phyloP scores from a whole-genome alignment of 129 eudicot species.

The Flaveria sonorensis region DNA sequence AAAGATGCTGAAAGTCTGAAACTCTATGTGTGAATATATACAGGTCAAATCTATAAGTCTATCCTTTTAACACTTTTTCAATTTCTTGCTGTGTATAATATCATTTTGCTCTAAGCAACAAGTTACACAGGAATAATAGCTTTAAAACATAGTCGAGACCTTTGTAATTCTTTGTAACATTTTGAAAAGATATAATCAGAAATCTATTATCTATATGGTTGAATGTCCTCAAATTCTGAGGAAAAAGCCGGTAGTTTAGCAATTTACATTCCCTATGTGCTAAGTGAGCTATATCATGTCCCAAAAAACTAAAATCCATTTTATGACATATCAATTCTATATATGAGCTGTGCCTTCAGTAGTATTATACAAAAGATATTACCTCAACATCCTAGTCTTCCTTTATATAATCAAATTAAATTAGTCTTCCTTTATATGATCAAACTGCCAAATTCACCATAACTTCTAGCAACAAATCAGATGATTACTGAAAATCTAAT shows the following conservation, averaged over 20 bases:
- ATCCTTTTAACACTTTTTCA: background rate
- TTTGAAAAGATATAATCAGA: background rate
- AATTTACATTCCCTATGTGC: too few relatives aligned
- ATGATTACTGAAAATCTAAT: background rate
- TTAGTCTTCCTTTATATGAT: background rate
- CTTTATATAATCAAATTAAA: background rate
- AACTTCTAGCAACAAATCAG: background rate
- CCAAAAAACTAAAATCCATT: too few relatives aligned
- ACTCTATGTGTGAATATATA: background rate
- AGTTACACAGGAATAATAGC: background rate
- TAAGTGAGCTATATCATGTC: too few relatives aligned
- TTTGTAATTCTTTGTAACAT: background rate
- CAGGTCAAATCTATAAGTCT: background rate
- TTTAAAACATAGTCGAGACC: background rate
- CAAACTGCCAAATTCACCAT: background rate
- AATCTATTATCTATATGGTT: too few relatives aligned
- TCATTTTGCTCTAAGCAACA: background rate
- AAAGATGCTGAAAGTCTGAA: background rate
- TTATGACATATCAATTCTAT: too few relatives aligned
- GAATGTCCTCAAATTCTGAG: too few relatives aligned
- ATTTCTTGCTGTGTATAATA: background rate
- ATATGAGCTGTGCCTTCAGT: background rate
- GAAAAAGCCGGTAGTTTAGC: too few relatives aligned
- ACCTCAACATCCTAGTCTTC: slow-evolving; percentile 8
- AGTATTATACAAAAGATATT: slow-evolving; percentile 8